Percentiles rank a stretch among this genome's conserved stretches.
phyloP scores from a whole-genome alignment of 345 rosid species.

The Linum usitatissimum region DNA sequence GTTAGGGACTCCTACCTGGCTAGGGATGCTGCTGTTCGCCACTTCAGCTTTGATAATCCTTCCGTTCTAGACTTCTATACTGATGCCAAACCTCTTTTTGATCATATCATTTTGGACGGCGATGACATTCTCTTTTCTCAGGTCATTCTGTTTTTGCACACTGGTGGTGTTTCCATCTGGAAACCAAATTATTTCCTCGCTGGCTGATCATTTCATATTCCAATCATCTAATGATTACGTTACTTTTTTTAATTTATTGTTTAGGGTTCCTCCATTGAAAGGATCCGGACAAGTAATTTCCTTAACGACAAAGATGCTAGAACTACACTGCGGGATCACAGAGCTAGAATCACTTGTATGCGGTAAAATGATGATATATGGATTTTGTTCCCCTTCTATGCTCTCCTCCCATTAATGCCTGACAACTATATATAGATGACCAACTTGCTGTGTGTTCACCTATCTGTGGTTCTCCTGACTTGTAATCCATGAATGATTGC shows the following conservation, averaged over 20 bases:
- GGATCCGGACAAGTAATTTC: conserved; percentile 16
- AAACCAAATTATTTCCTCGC: no score
- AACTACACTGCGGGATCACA: conserved; percentile 28
- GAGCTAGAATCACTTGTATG: conserved; percentile 58
- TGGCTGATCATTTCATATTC: neutral
- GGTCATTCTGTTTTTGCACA: conserved; percentile 24
- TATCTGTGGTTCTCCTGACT: no score
- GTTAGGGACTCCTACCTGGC: conserved; percentile 40
- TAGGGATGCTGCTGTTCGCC: conserved; percentile 33
- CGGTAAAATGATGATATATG: no score
- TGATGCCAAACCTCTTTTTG: conserved; percentile 19
- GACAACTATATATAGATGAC: no score
- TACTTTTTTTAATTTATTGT: neutral
- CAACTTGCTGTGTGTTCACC: no score
- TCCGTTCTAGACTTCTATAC: conserved; percentile 14
- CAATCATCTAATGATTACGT: neutral
- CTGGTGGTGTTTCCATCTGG: no score
- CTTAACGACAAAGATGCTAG: conserved; percentile 14
- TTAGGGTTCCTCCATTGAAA: conserved; percentile 33
- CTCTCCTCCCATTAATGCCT: no score
- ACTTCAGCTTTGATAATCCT: conserved; percentile 49
- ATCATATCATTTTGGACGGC: conserved; percentile 29
- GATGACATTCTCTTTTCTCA: conserved; percentile 33
- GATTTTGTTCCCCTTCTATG: no score
- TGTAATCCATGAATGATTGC: no score